A percentile compares a stretch with the other conserved stretches of the same genome.
These are phyloP conservation scores for Vitis hybrid DNA, from an alignment of 177 flowering plant species.

Conservation along the genomic window DNA sequence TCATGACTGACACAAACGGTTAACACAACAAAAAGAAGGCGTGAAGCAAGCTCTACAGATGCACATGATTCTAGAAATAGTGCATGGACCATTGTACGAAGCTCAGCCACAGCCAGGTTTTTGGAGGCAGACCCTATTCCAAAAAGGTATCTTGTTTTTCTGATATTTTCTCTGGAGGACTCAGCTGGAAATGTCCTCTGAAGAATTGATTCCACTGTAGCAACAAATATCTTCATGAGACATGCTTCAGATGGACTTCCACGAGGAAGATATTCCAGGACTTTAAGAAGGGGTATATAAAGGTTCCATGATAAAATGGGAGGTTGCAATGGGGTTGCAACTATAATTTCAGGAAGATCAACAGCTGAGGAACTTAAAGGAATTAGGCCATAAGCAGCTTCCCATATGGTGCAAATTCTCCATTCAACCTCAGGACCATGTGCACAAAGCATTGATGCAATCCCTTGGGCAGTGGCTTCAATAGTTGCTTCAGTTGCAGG, in stretches of 20 bases:
- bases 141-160: conserved; percentile 49
- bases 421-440: conserved; percentile 99
- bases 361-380: conserved; percentile 87
- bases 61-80: conserved; percentile 90
- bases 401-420: conserved; percentile 99
- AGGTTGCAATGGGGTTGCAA: conserved; percentile 90
- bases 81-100: conserved; percentile 94
- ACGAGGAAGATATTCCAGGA: conserved; percentile 93
- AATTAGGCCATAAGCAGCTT: conserved; percentile 95
- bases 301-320: conserved; percentile 93
- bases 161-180: conserved; percentile 49
- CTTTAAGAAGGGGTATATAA: conserved; percentile 91
- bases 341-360: conserved; percentile 94
- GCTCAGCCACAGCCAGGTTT: conserved; percentile 93
- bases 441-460: conserved; percentile 97
- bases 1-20: conserved; percentile 97
- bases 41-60: conserved; percentile 85
- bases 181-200: conserved; percentile 84
- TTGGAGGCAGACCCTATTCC: conserved; percentile 70
- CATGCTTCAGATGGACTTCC: conserved; percentile 99
- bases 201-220: conserved; percentile 91
- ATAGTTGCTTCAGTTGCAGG: conserved; percentile 87
- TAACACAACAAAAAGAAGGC: conserved; percentile 83
- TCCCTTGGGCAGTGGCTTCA: conserved; percentile 98
- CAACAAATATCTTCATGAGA: conserved; percentile 95